Evolutionary conservation across 441 rosid species (phyloP), one percentile per base, ranked within the genome.

Genomic region (Adansonia rubrostipa): DNA sequence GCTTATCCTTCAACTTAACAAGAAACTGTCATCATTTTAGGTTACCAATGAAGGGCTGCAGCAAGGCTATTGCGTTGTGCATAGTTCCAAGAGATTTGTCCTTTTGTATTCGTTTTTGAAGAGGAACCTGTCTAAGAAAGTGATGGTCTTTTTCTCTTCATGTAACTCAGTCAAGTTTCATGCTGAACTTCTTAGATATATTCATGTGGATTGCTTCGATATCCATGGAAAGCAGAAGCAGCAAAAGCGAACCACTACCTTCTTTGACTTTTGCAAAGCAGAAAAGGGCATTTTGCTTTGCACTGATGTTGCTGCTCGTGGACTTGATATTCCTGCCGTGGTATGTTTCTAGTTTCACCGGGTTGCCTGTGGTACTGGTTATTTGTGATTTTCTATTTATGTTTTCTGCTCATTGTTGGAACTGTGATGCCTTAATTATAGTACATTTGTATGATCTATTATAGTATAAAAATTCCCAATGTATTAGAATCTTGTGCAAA

Each of bases 291-390:
- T 95, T 80, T 81, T 97, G 88, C 86, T 97, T 28, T 94, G 99
- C 79, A 97, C 99, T 79, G 98, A 94, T 87, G 99, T 95, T 76
- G 98, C 98, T 48, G 99, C 98, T 48, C 98, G 98, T 83, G 99
- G 98, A 78, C 98, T 97, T 57, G 98, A 97, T 85, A 93, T 97
- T 86, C 98, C 99, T 71, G 82, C 95, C n/a, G 99, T 94, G 95
- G 99, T 94, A 89, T 65, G 83, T 75, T 50, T 77, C 51, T 72
- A 48, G 28, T 73, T 69, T 45, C 9, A 57, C 22, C 66, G 44
- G 14, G 28, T 63, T 62, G 3, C 45, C 6, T 56, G 1, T 67
- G 36, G 17, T 65, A 62, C 9, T 7, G 1, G 60, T n/a, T 53
- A 5, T 33, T 53, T 53, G 44, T 71, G 48, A n/a, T 40, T 71